Evolutionary conservation across 2,329 filamentous ascomycete genomes (phyloP).

Genomic region (Lecanicillium sp.): DNA sequence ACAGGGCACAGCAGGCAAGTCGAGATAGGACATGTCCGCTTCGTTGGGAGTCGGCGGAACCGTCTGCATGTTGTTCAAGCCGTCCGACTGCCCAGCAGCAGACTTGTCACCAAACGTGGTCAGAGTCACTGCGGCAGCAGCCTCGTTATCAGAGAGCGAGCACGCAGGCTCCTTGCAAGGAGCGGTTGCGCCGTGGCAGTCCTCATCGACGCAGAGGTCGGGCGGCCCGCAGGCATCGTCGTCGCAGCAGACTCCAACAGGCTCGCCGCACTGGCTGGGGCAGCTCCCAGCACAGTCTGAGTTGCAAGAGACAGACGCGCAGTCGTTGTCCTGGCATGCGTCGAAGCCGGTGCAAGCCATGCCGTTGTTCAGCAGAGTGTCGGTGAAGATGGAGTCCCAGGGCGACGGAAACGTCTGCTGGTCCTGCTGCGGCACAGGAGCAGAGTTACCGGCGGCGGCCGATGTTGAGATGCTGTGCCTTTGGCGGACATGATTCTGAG

Average conservation of each 20-base stretch:
- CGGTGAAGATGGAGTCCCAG: constrained; percentile 8
- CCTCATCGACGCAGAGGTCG: constrained; percentile 31
- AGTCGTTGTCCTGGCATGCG: constrained; percentile 16
- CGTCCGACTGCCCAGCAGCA: background rate
- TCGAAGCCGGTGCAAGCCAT: constrained; percentile 3
- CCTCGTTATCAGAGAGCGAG: constrained; percentile 14
- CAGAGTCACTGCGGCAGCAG: constrained; percentile 20
- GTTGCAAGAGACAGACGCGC: constrained; percentile 24
- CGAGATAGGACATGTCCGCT: constrained; percentile 7
- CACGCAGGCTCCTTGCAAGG: constrained; percentile 23
- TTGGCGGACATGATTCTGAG: constrained; percentile 5
- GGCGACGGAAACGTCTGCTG: constrained; percentile 5
- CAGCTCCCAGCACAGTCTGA: constrained; percentile 27
- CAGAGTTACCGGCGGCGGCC: background rate
- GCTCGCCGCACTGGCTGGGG: constrained; percentile 25
- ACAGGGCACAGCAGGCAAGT: constrained; percentile 12
- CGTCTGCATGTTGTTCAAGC: constrained; percentile 10
- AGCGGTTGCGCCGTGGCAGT: constrained; percentile 26
- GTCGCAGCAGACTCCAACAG: constrained; percentile 25
- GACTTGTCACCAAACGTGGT: constrained; percentile 20
- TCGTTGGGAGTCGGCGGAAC: constrained; percentile 6
- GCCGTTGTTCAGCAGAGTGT: constrained; percentile 4
- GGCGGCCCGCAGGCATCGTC: constrained; percentile 24
- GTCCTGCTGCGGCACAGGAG: background rate
- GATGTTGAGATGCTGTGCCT: constrained; percentile 10